phyloP scores from a whole-genome alignment of 2,329 filamentous ascomycete species.

The Cladosporium sp. region DNA sequence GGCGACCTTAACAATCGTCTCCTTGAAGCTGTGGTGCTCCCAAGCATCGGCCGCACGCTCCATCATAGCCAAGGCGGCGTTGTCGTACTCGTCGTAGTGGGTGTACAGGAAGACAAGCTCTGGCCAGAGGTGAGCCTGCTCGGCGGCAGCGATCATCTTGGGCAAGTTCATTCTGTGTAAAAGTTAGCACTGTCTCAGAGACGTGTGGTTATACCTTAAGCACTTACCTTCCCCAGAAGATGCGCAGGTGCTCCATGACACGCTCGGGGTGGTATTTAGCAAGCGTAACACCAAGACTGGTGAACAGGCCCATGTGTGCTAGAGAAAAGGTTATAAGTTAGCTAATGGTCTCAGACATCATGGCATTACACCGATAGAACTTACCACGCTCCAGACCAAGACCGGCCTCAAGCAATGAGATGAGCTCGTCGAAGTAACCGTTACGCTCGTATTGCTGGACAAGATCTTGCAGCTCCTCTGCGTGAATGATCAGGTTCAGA shows the following conservation, averaged over 20 bases:
- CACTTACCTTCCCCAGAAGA: slow-evolving; percentile 99
- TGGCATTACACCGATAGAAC: too few species aligned
- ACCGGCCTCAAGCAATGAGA: slow-evolving; percentile 87
- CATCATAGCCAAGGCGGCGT: slow-evolving; percentile 95
- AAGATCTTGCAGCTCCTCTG: slow-evolving; percentile 86
- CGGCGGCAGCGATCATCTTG: slow-evolving; percentile 88
- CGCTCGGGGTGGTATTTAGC: slow-evolving; percentile 93
- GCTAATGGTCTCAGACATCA: too few species aligned
- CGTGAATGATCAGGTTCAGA: slow-evolving; percentile 95
- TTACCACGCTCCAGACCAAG: slow-evolving; percentile 74
- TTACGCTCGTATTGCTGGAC: slow-evolving; percentile 96
- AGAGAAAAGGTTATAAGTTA: too few species aligned
- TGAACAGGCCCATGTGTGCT: slow-evolving; percentile 97
- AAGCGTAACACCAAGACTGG: slow-evolving; percentile 82
- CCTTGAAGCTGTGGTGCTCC: slow-evolving; percentile 99
- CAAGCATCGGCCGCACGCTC: slow-evolving; percentile 95
- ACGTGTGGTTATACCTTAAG: too few species aligned
- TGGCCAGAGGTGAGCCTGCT: slow-evolving; percentile 94
- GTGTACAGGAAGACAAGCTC: slow-evolving; percentile 89
- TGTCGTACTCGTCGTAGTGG: slow-evolving; percentile 98
- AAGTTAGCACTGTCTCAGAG: too few species aligned
- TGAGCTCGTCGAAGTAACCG: slow-evolving; percentile 98
- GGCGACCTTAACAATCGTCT: slow-evolving; percentile 94
- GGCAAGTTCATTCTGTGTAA: slow-evolving; percentile 96
- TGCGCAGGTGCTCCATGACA: slow-evolving; percentile 96